Evolutionary conservation across 805 yeast species (phyloP).

Genomic region (Yamadazyma kitorensis): DNA sequence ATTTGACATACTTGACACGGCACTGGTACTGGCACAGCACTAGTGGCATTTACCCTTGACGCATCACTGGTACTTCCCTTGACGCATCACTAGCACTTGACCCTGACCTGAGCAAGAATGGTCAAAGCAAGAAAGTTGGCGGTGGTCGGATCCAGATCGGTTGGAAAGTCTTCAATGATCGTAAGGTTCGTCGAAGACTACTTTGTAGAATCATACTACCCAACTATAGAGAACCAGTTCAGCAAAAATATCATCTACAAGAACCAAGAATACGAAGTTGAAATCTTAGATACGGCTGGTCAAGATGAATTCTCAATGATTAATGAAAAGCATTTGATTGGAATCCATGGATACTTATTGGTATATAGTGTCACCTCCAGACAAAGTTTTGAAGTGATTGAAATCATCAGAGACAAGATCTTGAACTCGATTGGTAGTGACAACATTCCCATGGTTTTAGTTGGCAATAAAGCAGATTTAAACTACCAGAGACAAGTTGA

Average conservation of each 20-base stretch:
- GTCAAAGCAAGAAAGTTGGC: conserved; percentile 71
- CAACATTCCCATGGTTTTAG: conserved; percentile 45
- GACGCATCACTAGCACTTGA: too few relatives aligned
- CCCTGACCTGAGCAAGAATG: too few relatives aligned
- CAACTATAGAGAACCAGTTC: conserved; percentile 86
- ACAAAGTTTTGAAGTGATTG: conserved; percentile 73
- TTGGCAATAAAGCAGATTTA: conserved; percentile 76
- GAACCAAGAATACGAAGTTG: conserved; percentile 75
- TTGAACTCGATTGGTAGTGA: conserved; percentile 60
- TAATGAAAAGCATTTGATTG: conserved; percentile 74
- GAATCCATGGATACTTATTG: conserved; percentile 78
- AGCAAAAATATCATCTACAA: conserved; percentile 65
- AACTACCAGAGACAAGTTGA: conserved; percentile 60
- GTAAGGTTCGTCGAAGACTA: conserved; percentile 85
- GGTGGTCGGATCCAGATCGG: conserved; percentile 83
- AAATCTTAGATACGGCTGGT: conserved; percentile 89
- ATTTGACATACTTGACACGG: too few relatives aligned
- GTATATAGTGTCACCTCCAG: conserved; percentile 80
- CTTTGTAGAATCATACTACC: conserved; percentile 85
- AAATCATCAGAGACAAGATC: conserved; percentile 78
- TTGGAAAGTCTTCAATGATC: conserved; percentile 83
- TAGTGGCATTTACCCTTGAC: too few relatives aligned
- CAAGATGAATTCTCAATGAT: conserved; percentile 85
- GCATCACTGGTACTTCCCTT: too few relatives aligned
- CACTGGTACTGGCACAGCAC: too few relatives aligned